Evolutionary conservation across 2,329 filamentous ascomycete species (phyloP).

Genomic region (Trichoderma atroviride): DNA sequence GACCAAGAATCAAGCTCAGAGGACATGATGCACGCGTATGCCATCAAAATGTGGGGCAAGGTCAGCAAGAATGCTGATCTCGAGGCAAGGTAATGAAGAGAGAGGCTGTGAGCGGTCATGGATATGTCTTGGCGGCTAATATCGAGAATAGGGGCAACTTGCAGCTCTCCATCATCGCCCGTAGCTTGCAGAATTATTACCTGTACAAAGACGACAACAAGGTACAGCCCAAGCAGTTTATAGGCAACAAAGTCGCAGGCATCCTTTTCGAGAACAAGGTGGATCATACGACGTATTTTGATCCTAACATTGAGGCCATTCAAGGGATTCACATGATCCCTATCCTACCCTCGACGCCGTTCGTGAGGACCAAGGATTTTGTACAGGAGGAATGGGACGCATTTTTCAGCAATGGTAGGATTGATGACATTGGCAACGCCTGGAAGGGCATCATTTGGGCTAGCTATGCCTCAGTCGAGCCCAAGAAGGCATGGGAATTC

Average conservation of each 20-base stretch:
- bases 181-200: constrained; percentile 79
- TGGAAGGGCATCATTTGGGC: constrained; percentile 87
- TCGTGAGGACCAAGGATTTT: constrained; percentile 68
- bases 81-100: constrained; percentile 64
- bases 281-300: constrained; percentile 91
- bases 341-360: constrained; percentile 66
- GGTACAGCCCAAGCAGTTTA: constrained; percentile 73
- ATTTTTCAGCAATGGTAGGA: constrained; percentile 71
- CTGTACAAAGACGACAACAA: constrained; percentile 72
- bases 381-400: constrained; percentile 81
- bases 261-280: constrained; percentile 93
- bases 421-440: constrained; percentile 67
- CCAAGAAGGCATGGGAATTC: constrained; percentile 70
- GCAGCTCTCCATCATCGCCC: constrained; percentile 77
- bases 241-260: constrained; percentile 72
- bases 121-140: background rate
- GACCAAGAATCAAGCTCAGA: constrained; percentile 87
- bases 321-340: constrained; percentile 84
- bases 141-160: constrained; percentile 64
- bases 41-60: constrained; percentile 90
- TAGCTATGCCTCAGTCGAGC: constrained; percentile 78
- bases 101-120: background rate
- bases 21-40: constrained; percentile 84
- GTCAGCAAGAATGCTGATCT: constrained; percentile 75
- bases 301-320: constrained; percentile 70